Evolutionary conservation across 176 grass and related monocot genomes (phyloP).

Genomic region (Canna indica): DNA sequence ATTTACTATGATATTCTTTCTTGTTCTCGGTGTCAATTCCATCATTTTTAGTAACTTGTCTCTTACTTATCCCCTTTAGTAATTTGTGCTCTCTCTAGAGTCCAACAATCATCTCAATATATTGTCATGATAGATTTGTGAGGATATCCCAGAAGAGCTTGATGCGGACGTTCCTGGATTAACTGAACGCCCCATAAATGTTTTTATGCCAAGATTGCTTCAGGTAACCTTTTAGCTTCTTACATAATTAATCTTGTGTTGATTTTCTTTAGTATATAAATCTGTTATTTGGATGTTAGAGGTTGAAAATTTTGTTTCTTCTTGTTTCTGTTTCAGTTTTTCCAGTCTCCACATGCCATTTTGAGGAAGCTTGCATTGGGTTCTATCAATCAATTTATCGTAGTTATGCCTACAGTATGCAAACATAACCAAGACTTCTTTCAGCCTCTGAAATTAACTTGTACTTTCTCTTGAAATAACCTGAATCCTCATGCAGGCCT

Average conservation of each 20-base stretch:
- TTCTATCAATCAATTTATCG: conserved; percentile 91
- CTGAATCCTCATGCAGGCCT: conserved; percentile 36
- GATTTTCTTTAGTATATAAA: neutral
- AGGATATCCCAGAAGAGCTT: conserved; percentile 89
- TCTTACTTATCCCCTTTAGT: neutral
- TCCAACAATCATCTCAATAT: neutral
- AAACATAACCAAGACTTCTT: neutral
- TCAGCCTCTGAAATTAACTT: neutral
- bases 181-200: conserved; percentile 77
- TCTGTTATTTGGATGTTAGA: neutral
- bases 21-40: neutral
- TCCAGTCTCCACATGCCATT: conserved; percentile 70
- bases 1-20: neutral
- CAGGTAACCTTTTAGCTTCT: conserved; percentile 36
- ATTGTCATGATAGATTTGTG: conserved; percentile 63
- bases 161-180: conserved; percentile 89
- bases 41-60: neutral
- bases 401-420: conserved; percentile 79
- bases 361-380: conserved; percentile 84
- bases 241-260: neutral
- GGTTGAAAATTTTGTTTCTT: conserved; percentile 13
- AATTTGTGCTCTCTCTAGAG: neutral
- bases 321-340: conserved; percentile 51
- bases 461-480: conserved; percentile 7
- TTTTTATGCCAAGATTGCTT: conserved; percentile 81